Conservation (phyloP, 2,329 filamentous ascomycete species). For the Coniochaeta sp. region DNA sequence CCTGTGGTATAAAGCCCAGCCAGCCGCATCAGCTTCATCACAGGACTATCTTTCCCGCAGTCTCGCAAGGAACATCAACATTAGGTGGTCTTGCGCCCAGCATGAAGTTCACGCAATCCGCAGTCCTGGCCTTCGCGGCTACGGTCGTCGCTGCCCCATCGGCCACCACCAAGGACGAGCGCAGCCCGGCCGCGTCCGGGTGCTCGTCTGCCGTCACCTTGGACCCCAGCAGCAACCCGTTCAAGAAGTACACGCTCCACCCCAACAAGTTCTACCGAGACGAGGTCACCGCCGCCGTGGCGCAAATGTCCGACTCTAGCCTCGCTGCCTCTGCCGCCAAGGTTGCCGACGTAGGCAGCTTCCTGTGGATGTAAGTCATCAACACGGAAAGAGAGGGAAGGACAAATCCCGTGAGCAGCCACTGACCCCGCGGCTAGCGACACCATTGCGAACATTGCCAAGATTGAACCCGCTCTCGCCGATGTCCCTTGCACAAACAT, state of each 20-base stretch:
- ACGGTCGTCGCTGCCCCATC: slow-evolving; percentile 25
- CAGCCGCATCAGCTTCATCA: slow-evolving; percentile 6
- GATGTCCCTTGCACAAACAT: slow-evolving; percentile 29
- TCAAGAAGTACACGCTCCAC: slow-evolving; percentile 29
- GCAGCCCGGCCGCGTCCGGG: slow-evolving; percentile 18
- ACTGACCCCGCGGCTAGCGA: slow-evolving; percentile 16
- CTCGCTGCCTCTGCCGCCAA: slow-evolving; percentile 21
- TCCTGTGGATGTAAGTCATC: slow-evolving; percentile 29
- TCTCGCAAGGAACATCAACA: slow-evolving; percentile 6
- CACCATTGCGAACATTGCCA: slow-evolving; percentile 28
- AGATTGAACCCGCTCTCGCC: slow-evolving; percentile 26
- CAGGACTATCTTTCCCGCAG: slow-evolving; percentile 5
- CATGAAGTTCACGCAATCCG: slow-evolving; percentile 29
- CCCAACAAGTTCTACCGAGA: slow-evolving; percentile 28
- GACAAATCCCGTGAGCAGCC: background rate
- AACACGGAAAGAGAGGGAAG: background rate
- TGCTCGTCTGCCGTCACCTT: slow-evolving; percentile 28
- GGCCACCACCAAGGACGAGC: slow-evolving; percentile 17
- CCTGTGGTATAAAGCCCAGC: slow-evolving; percentile 16
- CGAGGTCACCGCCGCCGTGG: slow-evolving; percentile 28
- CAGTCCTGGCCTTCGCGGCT: slow-evolving; percentile 26
- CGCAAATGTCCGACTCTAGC: slow-evolving; percentile 18
- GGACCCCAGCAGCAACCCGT: slow-evolving; percentile 30
- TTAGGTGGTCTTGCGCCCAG: slow-evolving; percentile 9
- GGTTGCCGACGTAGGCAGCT: slow-evolving; percentile 30